phyloP scores from a whole-genome alignment of 2,329 filamentous ascomycete species.

The Aspergillus sp. region DNA sequence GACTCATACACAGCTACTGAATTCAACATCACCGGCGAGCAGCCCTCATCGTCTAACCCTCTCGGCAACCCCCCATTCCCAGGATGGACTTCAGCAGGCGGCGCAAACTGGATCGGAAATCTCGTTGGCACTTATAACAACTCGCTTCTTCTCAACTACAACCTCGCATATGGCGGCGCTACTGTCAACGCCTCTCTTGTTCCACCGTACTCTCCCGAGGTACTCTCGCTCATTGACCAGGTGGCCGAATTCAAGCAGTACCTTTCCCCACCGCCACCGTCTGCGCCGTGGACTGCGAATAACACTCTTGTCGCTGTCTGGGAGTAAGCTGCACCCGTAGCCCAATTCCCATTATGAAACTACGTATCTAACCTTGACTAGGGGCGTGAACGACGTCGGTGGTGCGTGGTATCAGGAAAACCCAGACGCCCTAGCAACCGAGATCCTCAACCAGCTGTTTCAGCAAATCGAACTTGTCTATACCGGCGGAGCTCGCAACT shows the following conservation, averaged over 20 bases:
- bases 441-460: conserved; percentile 10
- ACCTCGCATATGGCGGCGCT: conserved; percentile 11
- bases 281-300: conserved; percentile 1
- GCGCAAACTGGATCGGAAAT: conserved; percentile 12
- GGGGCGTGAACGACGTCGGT: conserved; percentile 15
- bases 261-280: background rate
- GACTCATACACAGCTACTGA: conserved; percentile 12
- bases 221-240: conserved; percentile 12
- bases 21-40: conserved; percentile 9
- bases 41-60: conserved; percentile 13
- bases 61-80: conserved; percentile 13
- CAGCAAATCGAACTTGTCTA: conserved; percentile 12
- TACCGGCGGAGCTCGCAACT: conserved; percentile 6
- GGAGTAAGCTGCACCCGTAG: background rate
- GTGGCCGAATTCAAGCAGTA: conserved; percentile 5
- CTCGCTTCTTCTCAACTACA: conserved; percentile 8
- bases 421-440: background rate
- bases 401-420: conserved; percentile 6
- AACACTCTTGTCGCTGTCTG: conserved; percentile 10
- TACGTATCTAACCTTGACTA: background rate
- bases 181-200: conserved; percentile 12
- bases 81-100: conserved; percentile 10
- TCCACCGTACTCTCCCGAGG: conserved; percentile 2
- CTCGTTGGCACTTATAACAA: conserved; percentile 8
- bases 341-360: too few species aligned